Conservation (phyloP, 2,329 filamentous ascomycete species). For the Arthrinium puccinioides region DNA sequence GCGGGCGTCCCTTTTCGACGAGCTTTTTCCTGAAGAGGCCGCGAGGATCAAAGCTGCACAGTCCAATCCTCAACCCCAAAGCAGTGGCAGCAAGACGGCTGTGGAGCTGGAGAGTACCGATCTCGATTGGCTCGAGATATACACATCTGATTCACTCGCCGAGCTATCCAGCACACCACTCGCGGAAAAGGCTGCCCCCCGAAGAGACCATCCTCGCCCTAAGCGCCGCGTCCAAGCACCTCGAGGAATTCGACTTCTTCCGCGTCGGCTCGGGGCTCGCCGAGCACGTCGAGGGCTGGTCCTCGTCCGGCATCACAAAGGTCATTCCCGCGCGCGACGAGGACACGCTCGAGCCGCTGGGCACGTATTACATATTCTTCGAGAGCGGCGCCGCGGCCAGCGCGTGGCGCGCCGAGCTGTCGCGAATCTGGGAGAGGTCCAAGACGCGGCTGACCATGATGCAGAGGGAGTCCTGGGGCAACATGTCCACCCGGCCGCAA, state of each 20-base stretch:
- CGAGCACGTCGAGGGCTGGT: constrained; percentile 61
- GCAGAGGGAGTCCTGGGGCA: neutral
- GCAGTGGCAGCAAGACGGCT: neutral
- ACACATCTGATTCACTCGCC: too few relatives aligned
- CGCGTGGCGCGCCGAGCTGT: constrained; percentile 51
- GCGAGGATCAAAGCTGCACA: too few relatives aligned
- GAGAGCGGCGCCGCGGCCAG: constrained; percentile 48
- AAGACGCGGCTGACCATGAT: constrained; percentile 19
- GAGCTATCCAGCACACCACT: too few relatives aligned
- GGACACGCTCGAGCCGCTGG: constrained; percentile 53
- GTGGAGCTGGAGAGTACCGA: too few relatives aligned
- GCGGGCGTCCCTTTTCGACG: constrained; percentile 34
- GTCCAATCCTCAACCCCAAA: too few relatives aligned
- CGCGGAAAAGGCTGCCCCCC: constrained; percentile 4
- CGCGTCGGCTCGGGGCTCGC: constrained; percentile 50
- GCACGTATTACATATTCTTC: constrained; percentile 66
- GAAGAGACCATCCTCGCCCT: constrained; percentile 44
- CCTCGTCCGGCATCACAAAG: constrained; percentile 52
- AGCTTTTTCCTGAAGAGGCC: constrained; percentile 48
- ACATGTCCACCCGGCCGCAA: too few relatives aligned
- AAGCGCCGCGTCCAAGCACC: constrained; percentile 47
- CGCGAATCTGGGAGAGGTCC: constrained; percentile 41
- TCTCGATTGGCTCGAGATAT: neutral
- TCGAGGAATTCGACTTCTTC: constrained; percentile 64
- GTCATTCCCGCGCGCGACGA: constrained; percentile 60